Conservation (phyloP, 2,329 filamentous ascomycete species). For the Phialophora expanda region DNA sequence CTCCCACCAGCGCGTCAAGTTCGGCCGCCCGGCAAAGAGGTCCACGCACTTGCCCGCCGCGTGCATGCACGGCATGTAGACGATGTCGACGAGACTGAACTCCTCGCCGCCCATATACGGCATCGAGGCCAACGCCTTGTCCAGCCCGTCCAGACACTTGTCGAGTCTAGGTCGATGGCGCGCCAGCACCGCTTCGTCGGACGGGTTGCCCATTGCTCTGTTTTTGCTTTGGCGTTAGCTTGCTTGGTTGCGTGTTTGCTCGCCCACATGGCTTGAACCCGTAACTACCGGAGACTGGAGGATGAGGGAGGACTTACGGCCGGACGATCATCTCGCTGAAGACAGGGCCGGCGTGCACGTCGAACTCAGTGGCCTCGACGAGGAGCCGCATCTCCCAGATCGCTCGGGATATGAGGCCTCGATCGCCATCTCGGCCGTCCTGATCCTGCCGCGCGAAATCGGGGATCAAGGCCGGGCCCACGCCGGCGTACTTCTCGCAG, state of each 20-base stretch:
- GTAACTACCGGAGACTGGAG: no score
- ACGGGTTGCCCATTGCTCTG: conserved; percentile 6
- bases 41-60: neutral
- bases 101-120: conserved; percentile 14
- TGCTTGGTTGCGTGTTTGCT: no score
- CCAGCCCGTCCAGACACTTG: conserved; percentile 12
- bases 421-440: neutral
- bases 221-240: neutral
- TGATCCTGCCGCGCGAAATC: neutral
- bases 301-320: neutral
- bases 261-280: no score
- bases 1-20: conserved; percentile 16
- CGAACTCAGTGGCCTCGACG: conserved; percentile 15
- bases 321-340: conserved; percentile 11
- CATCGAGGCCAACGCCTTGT: conserved; percentile 13
- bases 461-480: conserved; percentile 3
- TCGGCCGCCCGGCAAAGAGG: conserved; percentile 5
- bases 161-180: conserved; percentile 14
- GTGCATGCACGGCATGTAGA: conserved; percentile 21
- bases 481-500: conserved; percentile 11
- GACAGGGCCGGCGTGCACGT: conserved; percentile 6
- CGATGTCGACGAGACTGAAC: conserved; percentile 17
- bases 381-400: conserved; percentile 16
- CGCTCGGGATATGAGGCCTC: neutral
- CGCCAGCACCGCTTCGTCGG: conserved; percentile 8